These are phyloP conservation scores for Saturnispora kantuleensis DNA, from an alignment of 805 yeast genomes.

Conservation along the genomic window DNA sequence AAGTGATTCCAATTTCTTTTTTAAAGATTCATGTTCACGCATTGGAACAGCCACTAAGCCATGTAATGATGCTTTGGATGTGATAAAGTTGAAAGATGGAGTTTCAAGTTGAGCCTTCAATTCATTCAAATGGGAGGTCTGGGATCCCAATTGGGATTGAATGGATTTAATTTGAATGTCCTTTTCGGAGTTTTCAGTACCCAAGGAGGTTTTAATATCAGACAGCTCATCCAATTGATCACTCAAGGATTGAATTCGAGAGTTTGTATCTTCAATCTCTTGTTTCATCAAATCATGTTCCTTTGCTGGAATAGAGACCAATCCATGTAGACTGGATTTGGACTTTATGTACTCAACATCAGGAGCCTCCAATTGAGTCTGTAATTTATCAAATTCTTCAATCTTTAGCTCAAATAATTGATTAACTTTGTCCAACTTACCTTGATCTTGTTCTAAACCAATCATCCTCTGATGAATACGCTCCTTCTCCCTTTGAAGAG, in stretches of 20 bases:
- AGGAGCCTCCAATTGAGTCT: slow-evolving; percentile 5
- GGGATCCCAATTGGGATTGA: background rate
- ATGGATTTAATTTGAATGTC: background rate
- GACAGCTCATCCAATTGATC: background rate
- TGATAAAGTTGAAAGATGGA: slow-evolving; percentile 16
- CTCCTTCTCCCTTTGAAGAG: slow-evolving; percentile 1
- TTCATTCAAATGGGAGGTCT: background rate
- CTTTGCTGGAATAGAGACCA: slow-evolving; percentile 18
- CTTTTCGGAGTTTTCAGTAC: background rate
- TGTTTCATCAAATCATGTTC: slow-evolving; percentile 1
- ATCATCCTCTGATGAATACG: background rate
- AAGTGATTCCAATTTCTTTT: background rate
- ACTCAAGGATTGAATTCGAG: slow-evolving; percentile 4
- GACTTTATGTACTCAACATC: slow-evolving; percentile 19
- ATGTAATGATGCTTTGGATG: slow-evolving; percentile 20
- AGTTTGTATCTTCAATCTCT: slow-evolving; percentile 7
- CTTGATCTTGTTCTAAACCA: background rate
- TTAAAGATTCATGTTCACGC: slow-evolving; percentile 1
- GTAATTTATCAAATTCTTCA: slow-evolving; percentile 5
- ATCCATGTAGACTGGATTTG: slow-evolving; percentile 23
- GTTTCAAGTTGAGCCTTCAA: slow-evolving; percentile 5
- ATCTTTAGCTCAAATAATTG: background rate
- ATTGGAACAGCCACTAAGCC: slow-evolving; percentile 23
- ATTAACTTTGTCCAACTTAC: background rate
- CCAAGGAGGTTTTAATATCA: background rate